Evolutionary conservation across 2,329 filamentous ascomycete genomes (phyloP).

Genomic region (Chaetomium strumarium): DNA sequence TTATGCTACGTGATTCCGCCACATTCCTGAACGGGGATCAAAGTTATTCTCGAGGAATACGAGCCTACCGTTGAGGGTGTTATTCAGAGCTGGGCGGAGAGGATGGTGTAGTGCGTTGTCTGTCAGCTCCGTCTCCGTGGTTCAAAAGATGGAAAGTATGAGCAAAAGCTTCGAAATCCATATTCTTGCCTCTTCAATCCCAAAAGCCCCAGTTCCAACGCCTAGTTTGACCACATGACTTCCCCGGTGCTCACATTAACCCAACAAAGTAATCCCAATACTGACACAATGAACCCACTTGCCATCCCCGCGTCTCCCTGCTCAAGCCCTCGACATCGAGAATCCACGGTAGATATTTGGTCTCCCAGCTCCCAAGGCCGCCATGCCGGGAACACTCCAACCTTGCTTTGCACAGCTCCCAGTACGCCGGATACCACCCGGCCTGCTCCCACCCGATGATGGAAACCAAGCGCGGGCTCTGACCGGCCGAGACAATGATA

Average conservation of each 20-base stretch:
- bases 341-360: conserved; percentile 14
- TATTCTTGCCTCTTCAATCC: too few species aligned
- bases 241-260: conserved; percentile 3
- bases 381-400: conserved; percentile 11
- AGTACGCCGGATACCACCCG: conserved; percentile 22
- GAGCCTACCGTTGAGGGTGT: conserved; percentile 56
- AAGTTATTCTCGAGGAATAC: conserved; percentile 56
- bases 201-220: too few species aligned
- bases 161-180: too few species aligned
- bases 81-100: conserved; percentile 50
- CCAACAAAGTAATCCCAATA: conserved; percentile 21
- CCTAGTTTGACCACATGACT: too few species aligned
- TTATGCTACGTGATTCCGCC: too few species aligned
- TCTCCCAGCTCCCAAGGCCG: conserved; percentile 11
- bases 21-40: conserved; percentile 38
- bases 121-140: too few species aligned
- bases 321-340: conserved; percentile 11
- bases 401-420: conserved; percentile 21
- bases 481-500: conserved; percentile 16
- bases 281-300: conserved; percentile 12
- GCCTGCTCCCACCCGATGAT: conserved; percentile 21
- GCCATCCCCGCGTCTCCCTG: conserved; percentile 6
- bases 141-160: too few species aligned
- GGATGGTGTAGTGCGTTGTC: conserved; percentile 16
- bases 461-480: conserved; percentile 10